phyloP scores from a whole-genome alignment of 1,139 yeast genomes.

The Magnusiomyces suaveolens region DNA sequence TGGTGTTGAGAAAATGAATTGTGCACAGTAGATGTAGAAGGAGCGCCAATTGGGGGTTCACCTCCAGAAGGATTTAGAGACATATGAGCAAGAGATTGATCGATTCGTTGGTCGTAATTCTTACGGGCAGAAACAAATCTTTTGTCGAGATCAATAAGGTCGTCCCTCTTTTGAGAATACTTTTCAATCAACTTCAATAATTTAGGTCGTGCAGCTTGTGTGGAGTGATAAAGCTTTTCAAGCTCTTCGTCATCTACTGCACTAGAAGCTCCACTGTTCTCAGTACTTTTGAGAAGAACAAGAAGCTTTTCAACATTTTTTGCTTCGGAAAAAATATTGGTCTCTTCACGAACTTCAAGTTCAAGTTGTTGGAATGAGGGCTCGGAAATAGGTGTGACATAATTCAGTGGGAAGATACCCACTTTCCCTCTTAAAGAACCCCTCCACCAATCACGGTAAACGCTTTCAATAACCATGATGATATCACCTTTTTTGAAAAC shows the following conservation, averaged over 20 bases:
- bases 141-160: conserved; percentile 57
- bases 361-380: conserved; percentile 48
- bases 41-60: background rate
- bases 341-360: conserved; percentile 37
- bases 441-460: conserved; percentile 92
- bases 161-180: conserved; percentile 65
- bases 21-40: background rate
- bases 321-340: conserved; percentile 40
- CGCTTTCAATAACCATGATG: conserved; percentile 78
- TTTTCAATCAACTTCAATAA: conserved; percentile 66
- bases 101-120: conserved; percentile 61
- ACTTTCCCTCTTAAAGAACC: conserved; percentile 72
- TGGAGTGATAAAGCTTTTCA: conserved; percentile 52
- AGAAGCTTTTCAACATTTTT: conserved; percentile 56
- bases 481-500: conserved; percentile 34
- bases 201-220: conserved; percentile 63
- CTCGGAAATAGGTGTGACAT: conserved; percentile 70
- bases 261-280: conserved; percentile 16
- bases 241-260: conserved; percentile 39
- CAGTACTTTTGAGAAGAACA: conserved; percentile 45
- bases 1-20: background rate
- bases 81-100: conserved; percentile 32
- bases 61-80: conserved; percentile 11
- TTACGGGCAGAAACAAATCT: conserved; percentile 60
- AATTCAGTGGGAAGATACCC: conserved; percentile 92